Conservation (phyloP, 2,329 filamentous ascomycete species). For the Trichothecium roseum region DNA sequence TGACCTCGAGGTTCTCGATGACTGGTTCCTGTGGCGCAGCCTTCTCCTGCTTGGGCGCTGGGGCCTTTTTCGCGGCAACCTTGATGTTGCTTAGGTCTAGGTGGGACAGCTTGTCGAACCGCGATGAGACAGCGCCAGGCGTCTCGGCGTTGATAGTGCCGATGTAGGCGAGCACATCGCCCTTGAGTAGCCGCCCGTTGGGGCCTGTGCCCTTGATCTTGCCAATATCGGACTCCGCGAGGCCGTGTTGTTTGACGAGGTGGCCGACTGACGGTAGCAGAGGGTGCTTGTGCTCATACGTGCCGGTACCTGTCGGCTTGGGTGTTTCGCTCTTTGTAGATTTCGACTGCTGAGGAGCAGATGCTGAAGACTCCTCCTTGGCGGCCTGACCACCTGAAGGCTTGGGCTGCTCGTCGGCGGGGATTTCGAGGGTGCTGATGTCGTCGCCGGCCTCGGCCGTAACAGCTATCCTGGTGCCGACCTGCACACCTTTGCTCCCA, state of each 20-base stretch:
- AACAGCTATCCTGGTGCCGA: slow-evolving; percentile 73
- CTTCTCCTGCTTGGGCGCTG: slow-evolving; percentile 19
- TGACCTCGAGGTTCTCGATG: slow-evolving; percentile 45
- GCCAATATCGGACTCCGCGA: slow-evolving; percentile 64
- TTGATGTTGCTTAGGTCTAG: slow-evolving; percentile 96
- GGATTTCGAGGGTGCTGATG: slow-evolving; percentile 61
- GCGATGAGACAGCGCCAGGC: slow-evolving; percentile 58
- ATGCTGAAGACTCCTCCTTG: slow-evolving; percentile 6
- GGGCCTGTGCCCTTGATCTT: slow-evolving; percentile 85
- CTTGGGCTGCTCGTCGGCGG: slow-evolving; percentile 50
- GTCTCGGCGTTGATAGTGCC: slow-evolving; percentile 66
- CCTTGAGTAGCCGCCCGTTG: slow-evolving; percentile 81
- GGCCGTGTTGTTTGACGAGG: slow-evolving; percentile 67
- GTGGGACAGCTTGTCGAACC: slow-evolving; percentile 66
- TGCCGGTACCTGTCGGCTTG: slow-evolving; percentile 8
- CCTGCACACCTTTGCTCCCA: slow-evolving; percentile 66
- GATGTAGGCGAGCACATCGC: slow-evolving; percentile 84
- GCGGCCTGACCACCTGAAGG: slow-evolving; percentile 20
- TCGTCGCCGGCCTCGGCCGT: slow-evolving; percentile 77
- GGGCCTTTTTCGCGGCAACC: slow-evolving; percentile 46
- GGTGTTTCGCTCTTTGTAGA: slow-evolving; percentile 11
- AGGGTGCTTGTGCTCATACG: slow-evolving; percentile 58
- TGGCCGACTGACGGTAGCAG: slow-evolving; percentile 76
- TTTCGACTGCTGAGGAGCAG: slow-evolving; percentile 18
- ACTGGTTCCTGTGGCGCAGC: slow-evolving; percentile 25